phyloP scores from a whole-genome alignment of 2,329 filamentous ascomycete species.

The Aureobasidium lini region DNA sequence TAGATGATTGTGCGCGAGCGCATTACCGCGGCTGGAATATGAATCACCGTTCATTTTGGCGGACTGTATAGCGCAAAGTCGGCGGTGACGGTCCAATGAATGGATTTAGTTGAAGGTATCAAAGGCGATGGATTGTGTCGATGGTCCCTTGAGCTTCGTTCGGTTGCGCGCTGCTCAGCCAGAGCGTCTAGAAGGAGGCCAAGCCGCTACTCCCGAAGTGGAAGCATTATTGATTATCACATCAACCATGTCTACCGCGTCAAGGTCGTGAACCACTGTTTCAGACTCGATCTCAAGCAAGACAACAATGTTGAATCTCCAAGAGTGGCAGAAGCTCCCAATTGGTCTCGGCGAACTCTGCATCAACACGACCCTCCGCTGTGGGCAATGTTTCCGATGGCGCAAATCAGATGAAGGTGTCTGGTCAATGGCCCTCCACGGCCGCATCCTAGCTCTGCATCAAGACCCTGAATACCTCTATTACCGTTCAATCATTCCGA shows the following conservation, averaged over 20 bases:
- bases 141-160: background rate
- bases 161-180: background rate
- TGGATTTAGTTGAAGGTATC: background rate
- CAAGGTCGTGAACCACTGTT: background rate
- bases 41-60: conserved; percentile 74
- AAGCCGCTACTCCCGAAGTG: background rate
- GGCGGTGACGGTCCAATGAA: conserved; percentile 1
- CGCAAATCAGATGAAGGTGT: conserved; percentile 69
- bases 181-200: background rate
- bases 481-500: conserved; percentile 63
- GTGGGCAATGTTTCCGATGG: conserved; percentile 94
- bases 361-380: conserved; percentile 88
- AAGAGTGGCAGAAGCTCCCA: conserved; percentile 82
- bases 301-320: conserved; percentile 37
- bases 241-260: conserved; percentile 1
- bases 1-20: conserved; percentile 24
- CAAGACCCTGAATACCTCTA: conserved; percentile 74
- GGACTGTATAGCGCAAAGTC: background rate
- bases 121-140: background rate
- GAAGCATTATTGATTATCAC: background rate
- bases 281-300: background rate
- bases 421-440: conserved; percentile 84
- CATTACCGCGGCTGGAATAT: conserved; percentile 68
- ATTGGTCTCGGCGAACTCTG: conserved; percentile 78
- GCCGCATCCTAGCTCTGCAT: conserved; percentile 74